Percentiles rank a stretch among this genome's conserved stretches.
Evolutionary conservation across 331 rosid genomes (phyloP).

Genomic region (Quercus phellos): DNA sequence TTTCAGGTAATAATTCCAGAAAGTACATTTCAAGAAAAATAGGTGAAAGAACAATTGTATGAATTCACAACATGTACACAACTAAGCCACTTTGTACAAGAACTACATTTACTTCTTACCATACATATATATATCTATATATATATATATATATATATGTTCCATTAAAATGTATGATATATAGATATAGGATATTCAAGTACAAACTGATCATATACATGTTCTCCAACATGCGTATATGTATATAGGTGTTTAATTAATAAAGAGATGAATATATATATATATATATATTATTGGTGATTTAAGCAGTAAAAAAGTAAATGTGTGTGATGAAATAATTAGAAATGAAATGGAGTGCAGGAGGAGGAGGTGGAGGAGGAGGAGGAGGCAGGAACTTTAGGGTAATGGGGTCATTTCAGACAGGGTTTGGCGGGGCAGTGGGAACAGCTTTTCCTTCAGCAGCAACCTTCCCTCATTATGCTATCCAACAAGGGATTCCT

Average conservation of each 20-base stretch:
- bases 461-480: slow-evolving; percentile 94
- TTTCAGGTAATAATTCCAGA: slow-evolving; percentile 21
- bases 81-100: background rate
- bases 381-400: slow-evolving; percentile 75
- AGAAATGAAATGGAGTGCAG: slow-evolving; percentile 21
- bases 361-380: slow-evolving; percentile 38
- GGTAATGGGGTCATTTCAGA: slow-evolving; percentile 77
- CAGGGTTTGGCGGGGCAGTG: slow-evolving; percentile 75
- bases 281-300: no score
- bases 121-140: no score
- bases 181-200: no score
- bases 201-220: no score
- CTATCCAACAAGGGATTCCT: slow-evolving; percentile 96
- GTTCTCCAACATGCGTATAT: no score
- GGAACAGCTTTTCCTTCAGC: slow-evolving; percentile 77
- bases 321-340: background rate
- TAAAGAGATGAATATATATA: no score
- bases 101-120: slow-evolving; percentile 12
- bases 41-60: background rate
- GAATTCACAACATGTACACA: slow-evolving; percentile 10
- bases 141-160: no score
- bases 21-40: slow-evolving; percentile 20
- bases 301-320: background rate
- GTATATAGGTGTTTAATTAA: no score
- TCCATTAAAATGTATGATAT: background rate